These are phyloP conservation scores for Pichia thaimueangensis DNA, from an alignment of 805 yeast genomes.

Conservation along the genomic window DNA sequence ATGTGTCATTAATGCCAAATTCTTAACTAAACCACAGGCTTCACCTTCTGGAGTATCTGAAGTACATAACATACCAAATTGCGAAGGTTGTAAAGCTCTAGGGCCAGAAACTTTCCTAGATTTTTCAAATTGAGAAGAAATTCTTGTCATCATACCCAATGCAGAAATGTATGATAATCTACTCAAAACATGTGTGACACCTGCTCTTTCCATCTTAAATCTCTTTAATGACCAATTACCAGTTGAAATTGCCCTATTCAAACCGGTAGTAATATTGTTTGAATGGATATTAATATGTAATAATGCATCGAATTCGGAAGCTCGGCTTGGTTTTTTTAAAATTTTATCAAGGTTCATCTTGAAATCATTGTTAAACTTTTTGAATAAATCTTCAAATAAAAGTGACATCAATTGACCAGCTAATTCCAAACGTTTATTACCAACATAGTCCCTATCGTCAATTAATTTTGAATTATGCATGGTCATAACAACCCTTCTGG, in stretches of 20 bases:
- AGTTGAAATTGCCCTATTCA: constrained; percentile 94
- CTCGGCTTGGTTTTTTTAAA: constrained; percentile 87
- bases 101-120: constrained; percentile 98
- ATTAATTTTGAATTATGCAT: constrained; percentile 91
- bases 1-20: constrained; percentile 96
- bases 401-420: constrained; percentile 97
- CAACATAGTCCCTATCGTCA: constrained; percentile 98
- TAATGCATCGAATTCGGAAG: constrained; percentile 91
- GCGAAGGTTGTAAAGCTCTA: constrained; percentile 97
- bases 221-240: constrained; percentile 99
- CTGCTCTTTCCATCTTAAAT: constrained; percentile 99
- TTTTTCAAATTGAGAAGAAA: constrained; percentile 97
- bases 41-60: constrained; percentile 99
- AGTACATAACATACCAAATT: constrained; percentile 97
- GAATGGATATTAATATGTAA: constrained; percentile 86
- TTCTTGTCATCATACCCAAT: constrained; percentile 98
- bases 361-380: constrained; percentile 91
- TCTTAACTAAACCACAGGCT: constrained; percentile 97
- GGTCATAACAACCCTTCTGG: constrained; percentile 92
- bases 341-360: constrained; percentile 92
- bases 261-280: constrained; percentile 86
- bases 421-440: constrained; percentile 92
- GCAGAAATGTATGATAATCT: constrained; percentile 91
- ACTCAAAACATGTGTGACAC: constrained; percentile 94
- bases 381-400: constrained; percentile 92